phyloP scores from a whole-genome alignment of 345 rosid species.

The Diplotaxis tenuifolia region DNA sequence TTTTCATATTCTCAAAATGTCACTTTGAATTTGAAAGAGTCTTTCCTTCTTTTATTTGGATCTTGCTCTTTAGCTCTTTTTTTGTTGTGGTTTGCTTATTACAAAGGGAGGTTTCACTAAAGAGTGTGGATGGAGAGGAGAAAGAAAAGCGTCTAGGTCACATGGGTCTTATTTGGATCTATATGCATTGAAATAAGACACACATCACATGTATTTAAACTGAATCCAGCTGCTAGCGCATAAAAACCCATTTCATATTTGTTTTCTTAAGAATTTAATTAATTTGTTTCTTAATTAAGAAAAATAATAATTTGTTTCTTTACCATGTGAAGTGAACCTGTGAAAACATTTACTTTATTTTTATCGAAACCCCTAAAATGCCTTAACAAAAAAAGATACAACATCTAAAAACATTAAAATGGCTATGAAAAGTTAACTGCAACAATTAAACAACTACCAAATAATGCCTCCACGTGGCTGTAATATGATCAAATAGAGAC shows the following conservation, averaged over 20 bases:
- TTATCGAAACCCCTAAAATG: not conserved
- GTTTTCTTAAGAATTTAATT: not conserved
- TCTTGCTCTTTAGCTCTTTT: not conserved
- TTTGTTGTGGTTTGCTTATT: not conserved
- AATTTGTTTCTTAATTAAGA: not conserved
- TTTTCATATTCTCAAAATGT: not conserved
- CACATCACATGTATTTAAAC: constrained; percentile 8
- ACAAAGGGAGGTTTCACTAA: not conserved
- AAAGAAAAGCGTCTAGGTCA: constrained; percentile 31
- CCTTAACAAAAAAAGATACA: not conserved
- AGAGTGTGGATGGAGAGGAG: constrained; percentile 12
- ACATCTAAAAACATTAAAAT: no score
- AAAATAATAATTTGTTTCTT: not conserved
- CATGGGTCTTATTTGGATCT: constrained; percentile 26
- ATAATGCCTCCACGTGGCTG: constrained; percentile 15
- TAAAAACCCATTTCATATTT: not conserved
- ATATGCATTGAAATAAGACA: constrained; percentile 32
- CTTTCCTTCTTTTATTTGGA: not conserved
- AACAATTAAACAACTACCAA: not conserved
- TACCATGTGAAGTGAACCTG: not conserved
- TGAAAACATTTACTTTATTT: not conserved
- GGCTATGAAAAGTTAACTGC: not conserved
- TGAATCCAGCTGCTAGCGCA: constrained; percentile 2
- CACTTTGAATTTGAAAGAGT: constrained; percentile 5
- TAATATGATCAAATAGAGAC: constrained; percentile 46